phyloP scores from a whole-genome alignment of 179 eudicot genomes.

The Spinacia oleracea region DNA sequence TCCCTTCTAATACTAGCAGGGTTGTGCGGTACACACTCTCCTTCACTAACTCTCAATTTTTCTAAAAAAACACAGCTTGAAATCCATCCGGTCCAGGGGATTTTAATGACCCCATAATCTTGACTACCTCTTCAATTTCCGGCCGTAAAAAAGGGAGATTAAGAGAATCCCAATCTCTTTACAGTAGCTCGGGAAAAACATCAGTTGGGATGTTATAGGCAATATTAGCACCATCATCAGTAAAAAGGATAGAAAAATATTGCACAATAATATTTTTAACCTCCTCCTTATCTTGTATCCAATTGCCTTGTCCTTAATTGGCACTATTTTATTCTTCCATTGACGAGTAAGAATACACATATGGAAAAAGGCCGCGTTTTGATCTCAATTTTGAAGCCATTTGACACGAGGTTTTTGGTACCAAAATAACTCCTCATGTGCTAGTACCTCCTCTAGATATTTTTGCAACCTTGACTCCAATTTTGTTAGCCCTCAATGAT shows the following conservation, averaged over 20 bases:
- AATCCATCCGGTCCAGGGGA: neutral
- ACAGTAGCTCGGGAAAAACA: neutral
- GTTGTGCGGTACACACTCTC: neutral
- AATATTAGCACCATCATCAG: neutral
- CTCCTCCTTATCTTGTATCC: neutral
- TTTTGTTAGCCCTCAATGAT: too few species aligned
- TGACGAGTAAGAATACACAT: too few species aligned
- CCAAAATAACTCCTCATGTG: too few species aligned
- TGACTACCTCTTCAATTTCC: neutral
- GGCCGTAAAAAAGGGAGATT: neutral
- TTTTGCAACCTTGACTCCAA: too few species aligned
- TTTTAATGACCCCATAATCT: neutral
- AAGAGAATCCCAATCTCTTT: neutral
- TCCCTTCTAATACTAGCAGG: too few species aligned
- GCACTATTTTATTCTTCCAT: neutral
- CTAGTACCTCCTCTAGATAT: too few species aligned
- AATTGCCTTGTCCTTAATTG: neutral
- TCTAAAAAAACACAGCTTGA: neutral
- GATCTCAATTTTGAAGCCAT: too few species aligned
- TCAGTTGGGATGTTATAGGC: neutral
- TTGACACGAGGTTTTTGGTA: too few species aligned
- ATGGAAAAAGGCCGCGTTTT: too few species aligned
- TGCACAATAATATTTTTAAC: too few species aligned
- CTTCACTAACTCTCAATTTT: neutral
- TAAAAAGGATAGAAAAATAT: neutral